Evolutionary conservation across 2,329 filamentous ascomycete genomes (phyloP), one percentile per base, ranked within the genome.

Genomic region (Pseudogymnoascus sp.): DNA sequence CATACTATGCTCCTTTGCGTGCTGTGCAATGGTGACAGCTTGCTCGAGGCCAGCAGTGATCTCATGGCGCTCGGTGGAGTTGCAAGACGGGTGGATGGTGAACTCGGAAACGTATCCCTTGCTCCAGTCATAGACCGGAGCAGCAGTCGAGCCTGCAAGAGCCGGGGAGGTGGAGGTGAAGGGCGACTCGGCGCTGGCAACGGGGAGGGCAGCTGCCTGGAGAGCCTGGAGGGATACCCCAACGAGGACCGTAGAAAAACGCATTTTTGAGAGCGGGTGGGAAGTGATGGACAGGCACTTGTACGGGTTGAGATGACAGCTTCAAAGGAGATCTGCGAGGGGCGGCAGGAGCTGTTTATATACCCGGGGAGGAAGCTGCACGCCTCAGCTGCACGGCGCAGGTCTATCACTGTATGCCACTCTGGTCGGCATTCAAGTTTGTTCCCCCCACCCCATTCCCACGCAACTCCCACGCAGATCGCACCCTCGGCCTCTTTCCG

Each of bases 81-180:
- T 89, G 76, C 87, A 90, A 24, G 85, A 88, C 35, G 77, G 72
- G 73, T 89, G 87, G 70, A 89, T 87, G 14, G 77, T 74, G 67
- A 75, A 80, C 8, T 68, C 62, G 14, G 60, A 56, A 7, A 38
- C 26, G 8, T 47, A 61, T 14, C 40, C 60, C n/a, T 11, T 13
- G 40, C 33, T 42, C 60, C 60, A 61, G 60, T 61, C 60, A 31
- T 61, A 61, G 11, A 35, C 53, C 6, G 37, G 35, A 19, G 19
- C 6, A 19, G 37, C 5, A 26, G 31, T 61, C 13, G 37, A 40
- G 37, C 16, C 24, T 40, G 37, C 19, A 19, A 44, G 33, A 16
- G 60, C 60, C 33, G 40, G 16, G 13, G 37, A 26, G 10, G 60
- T 40, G 37, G 40, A 35, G 1, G 40, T 61, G 19, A 31, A 42